Base-by-base conservation (phyloP, 2,329 filamentous ascomycete genomes). In the Aspergillus unguis region DNA sequence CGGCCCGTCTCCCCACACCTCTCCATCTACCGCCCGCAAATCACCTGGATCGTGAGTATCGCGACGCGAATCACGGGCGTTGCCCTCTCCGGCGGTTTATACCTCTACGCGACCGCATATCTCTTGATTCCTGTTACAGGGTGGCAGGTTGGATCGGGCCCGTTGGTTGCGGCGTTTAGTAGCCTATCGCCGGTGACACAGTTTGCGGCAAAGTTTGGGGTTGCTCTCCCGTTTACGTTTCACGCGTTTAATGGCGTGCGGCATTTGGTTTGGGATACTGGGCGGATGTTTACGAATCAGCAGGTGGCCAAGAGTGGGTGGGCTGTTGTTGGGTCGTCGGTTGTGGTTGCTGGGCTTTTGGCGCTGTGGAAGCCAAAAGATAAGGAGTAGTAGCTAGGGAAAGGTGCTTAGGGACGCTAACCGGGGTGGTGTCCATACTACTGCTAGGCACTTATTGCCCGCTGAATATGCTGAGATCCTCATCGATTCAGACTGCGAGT, bases 1-100 rank as follows among this genome's bases (percentile, higher is more conserved):
- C 90, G 90, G 42, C 91, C 91, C 68, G 80, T 94, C 62, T 82
- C 88, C 31, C 90, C 90, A 44, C 89, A 95, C 69, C 82, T 95
- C 58, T 73, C 76, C 63, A 90, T 92, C 80, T 96, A 95, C 84
- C 81, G 84, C 74, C 82, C 85, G 54, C 83, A 87, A 70, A 85
- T 95, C 74, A 90, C 87, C 61, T 95, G 85, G 83, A 84, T 88
- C 70, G 78, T 80, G 59, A 85, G 85, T 55, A 83, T 79, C 42
- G 80, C 89, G 73, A 87, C 89, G 74, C 88, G 90, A 60, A 84
- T 94, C 75, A 92, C 90, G 4, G 91, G 88, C 61, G 75, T 80
- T 65, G 71, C 80, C 48, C 80, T 94, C 59, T 84, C 84, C 47
- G 87, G 85, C 59, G 75, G 77, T 43, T 78, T 94, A 57, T 96